Evolutionary conservation across 2,329 filamentous ascomycete genomes (phyloP).

Genomic region (Aspergillus neotritici): DNA sequence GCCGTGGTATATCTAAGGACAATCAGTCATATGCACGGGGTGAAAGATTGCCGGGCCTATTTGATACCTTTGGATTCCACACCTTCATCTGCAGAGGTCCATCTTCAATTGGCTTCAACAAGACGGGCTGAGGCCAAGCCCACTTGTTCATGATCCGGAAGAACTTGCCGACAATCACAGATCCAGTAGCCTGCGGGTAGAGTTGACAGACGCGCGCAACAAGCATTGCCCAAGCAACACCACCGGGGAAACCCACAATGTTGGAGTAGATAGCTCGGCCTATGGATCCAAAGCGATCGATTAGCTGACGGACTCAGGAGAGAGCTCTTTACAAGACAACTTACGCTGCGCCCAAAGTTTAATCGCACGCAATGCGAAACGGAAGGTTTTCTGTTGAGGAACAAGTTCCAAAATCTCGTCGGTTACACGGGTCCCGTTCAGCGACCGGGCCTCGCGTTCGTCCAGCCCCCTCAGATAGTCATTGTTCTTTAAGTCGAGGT

Average conservation of each 20-base stretch:
- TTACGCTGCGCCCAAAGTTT: slow-evolving; percentile 87
- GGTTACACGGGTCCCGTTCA: slow-evolving; percentile 92
- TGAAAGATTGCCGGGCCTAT: no score
- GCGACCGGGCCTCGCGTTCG: slow-evolving; percentile 76
- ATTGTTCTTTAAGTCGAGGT: slow-evolving; percentile 74
- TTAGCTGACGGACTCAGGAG: background rate
- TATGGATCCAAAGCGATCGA: slow-evolving; percentile 15
- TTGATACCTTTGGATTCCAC: slow-evolving; percentile 79
- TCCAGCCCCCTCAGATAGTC: slow-evolving; percentile 78
- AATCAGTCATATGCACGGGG: no score
- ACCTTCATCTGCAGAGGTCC: slow-evolving; percentile 75
- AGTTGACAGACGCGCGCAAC: slow-evolving; percentile 93
- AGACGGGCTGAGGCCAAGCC: slow-evolving; percentile 90
- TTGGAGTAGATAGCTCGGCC: slow-evolving; percentile 88
- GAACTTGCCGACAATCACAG: slow-evolving; percentile 87
- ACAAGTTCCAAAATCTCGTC: slow-evolving; percentile 86
- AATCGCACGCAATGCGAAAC: slow-evolving; percentile 80
- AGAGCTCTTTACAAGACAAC: slow-evolving; percentile 12
- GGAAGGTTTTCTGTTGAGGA: slow-evolving; percentile 83
- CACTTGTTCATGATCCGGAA: slow-evolving; percentile 86
- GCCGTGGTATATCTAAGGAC: slow-evolving; percentile 61
- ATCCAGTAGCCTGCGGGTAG: slow-evolving; percentile 85
- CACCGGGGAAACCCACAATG: slow-evolving; percentile 92
- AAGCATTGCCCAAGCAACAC: slow-evolving; percentile 97
- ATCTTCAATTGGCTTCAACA: slow-evolving; percentile 81